Evolutionary conservation across 805 yeast species (phyloP).

Genomic region (Brettanomyces sp.): DNA sequence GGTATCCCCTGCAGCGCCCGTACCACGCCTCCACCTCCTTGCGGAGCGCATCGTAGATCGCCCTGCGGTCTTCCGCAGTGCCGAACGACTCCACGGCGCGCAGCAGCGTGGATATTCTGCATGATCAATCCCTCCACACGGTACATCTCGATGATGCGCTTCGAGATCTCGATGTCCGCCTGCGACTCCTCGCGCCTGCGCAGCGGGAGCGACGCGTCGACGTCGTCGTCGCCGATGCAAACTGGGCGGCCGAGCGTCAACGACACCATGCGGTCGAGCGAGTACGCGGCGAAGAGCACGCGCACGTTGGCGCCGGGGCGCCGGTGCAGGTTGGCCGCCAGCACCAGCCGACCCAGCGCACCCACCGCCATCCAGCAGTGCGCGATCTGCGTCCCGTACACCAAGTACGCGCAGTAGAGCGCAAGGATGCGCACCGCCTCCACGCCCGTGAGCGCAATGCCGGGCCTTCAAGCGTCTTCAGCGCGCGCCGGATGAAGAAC

Average conservation of each 20-base stretch:
- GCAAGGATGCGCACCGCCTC: not conserved
- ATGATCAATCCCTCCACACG: conserved; percentile 39
- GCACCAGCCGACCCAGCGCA: conserved; percentile 36
- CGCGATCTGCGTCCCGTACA: not conserved
- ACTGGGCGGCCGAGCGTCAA: conserved; percentile 20
- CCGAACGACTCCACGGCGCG: conserved; percentile 26
- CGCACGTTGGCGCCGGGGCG: conserved; percentile 20
- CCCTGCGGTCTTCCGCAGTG: conserved; percentile 23
- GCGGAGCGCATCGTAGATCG: conserved; percentile 25
- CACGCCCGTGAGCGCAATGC: not conserved
- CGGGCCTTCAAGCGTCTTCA: not conserved
- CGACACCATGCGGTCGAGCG: conserved; percentile 20
- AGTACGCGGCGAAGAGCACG: conserved; percentile 22
- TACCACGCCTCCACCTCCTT: conserved; percentile 31
- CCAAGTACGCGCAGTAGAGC: conserved; percentile 2
- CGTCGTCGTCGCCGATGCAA: conserved; percentile 19
- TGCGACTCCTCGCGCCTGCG: conserved; percentile 32
- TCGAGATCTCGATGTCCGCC: conserved; percentile 28
- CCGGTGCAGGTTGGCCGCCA: conserved; percentile 19
- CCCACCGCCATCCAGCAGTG: conserved; percentile 32
- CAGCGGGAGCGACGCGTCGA: conserved; percentile 23
- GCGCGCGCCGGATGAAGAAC: conserved; percentile 2
- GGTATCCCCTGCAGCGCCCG: conserved; percentile 13
- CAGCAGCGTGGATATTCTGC: conserved; percentile 36
- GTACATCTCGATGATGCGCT: conserved; percentile 34